Base-by-base conservation (phyloP, 2,329 filamentous ascomycete genomes). In the Emergomyces africanus region DNA sequence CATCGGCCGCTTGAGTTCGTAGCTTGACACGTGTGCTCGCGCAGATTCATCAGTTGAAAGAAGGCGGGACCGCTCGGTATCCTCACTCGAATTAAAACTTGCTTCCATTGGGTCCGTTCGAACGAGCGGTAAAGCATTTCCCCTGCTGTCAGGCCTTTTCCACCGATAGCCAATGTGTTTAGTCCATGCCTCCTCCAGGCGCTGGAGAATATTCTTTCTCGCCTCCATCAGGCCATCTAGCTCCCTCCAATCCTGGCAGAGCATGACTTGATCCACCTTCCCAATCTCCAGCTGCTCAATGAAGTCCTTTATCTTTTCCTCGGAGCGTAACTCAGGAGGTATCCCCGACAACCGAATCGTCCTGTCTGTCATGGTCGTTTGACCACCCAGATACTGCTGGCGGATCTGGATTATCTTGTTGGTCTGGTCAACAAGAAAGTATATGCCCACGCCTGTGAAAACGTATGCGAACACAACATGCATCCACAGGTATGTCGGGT, bases 381-480 rank as follows among this genome's bases (percentile, higher is more conserved):
- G 92, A 25, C 86, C 90, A 14, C 94, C 94, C 10, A 99, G 80
- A 69, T 96, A 99, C 60, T 90, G 85, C 71, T 99, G 94, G 28
- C 94, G 81, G 35, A 92, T 82, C 59, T 86, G 83, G 64, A 97
- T 95, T 57, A 99, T 87, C 61, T 85, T 87, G 65, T 87, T 83
- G 0, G 94, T 97, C 73, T 96, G 87, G 48, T 81, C 81, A 60
- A 92, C 84, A 66, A 97, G 84, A 65, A 92, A 82, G 70, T 91
- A 95, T 14, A 96, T 77, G 0, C 89, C 88, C 48, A 97, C 75
- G 1, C 78, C 83, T 5, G 87, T 92, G 72, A 97, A 99, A 56
- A 97, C 80, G 75, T 96, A 99, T 1, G 90, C 89, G 67, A 99
- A 99, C n/a, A 88, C 79, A 15, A 96, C 82, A 68, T 97, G 96